These are phyloP conservation scores for Phytophthora cryptogea DNA, from an alignment of 352 stramenopile genomes.

Conservation along the genomic window DNA sequence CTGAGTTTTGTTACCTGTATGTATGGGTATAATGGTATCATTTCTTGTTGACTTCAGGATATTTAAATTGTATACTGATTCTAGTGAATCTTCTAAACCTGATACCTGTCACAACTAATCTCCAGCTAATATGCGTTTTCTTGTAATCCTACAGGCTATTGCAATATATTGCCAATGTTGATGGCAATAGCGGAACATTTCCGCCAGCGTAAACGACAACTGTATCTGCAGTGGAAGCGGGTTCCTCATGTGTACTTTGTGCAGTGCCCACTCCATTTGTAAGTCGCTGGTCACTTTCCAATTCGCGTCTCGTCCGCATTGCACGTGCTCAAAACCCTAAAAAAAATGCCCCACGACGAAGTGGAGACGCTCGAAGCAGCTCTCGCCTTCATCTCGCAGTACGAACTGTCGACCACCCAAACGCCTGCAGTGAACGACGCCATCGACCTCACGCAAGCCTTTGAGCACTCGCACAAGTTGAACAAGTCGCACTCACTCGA, in stretches of 20 bases:
- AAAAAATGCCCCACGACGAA: constrained; percentile 25
- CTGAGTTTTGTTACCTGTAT: too few species aligned
- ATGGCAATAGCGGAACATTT: background rate
- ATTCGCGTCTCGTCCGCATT: constrained; percentile 12
- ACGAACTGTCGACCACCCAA: constrained; percentile 12
- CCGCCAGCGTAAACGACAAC: background rate
- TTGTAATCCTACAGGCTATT: background rate
- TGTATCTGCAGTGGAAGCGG: background rate
- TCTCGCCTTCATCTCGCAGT: constrained; percentile 32
- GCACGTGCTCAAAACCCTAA: background rate
- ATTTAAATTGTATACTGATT: too few species aligned
- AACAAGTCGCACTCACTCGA: constrained; percentile 30
- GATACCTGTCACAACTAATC: too few species aligned
- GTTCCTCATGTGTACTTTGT: background rate
- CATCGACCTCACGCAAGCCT: constrained; percentile 18
- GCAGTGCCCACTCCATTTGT: background rate
- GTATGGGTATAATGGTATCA: too few species aligned
- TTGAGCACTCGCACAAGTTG: constrained; percentile 23
- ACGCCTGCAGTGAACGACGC: background rate
- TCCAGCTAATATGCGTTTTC: background rate
- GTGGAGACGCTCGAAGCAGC: constrained; percentile 28
- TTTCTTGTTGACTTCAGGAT: too few species aligned
- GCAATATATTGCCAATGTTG: background rate
- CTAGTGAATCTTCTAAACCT: too few species aligned
- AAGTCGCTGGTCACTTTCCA: constrained; percentile 11